Conservation (phyloP, 257 asterid species). For the Ballota nigra region DNA sequence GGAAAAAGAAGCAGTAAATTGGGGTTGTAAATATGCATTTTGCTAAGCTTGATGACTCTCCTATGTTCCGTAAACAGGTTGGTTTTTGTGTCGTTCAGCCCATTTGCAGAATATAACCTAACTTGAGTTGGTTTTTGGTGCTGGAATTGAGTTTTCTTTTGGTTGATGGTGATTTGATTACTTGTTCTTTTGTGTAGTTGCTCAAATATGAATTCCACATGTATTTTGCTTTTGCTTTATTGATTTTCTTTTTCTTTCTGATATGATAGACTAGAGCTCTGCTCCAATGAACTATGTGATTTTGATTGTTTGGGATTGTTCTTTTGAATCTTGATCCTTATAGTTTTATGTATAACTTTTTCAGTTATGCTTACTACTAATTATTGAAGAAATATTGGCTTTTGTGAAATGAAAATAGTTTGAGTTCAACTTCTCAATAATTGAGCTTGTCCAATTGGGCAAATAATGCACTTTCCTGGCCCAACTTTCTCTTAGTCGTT, state of each 20-base stretch:
- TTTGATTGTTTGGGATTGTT: conserved; percentile 14
- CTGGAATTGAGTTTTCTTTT: background rate
- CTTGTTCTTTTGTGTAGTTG: background rate
- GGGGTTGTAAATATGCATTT: conserved; percentile 70
- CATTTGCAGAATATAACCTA: background rate
- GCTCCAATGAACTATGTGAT: background rate
- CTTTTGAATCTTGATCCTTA: conserved; percentile 1
- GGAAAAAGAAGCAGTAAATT: conserved; percentile 21
- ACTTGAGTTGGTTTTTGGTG: conserved; percentile 14
- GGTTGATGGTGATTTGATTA: conserved; percentile 11
- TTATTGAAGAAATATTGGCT: conserved; percentile 13
- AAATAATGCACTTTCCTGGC: background rate
- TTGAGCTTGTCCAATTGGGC: conserved; percentile 20
- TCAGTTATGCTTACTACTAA: conserved; percentile 11
- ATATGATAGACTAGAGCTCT: background rate
- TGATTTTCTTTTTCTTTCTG: conserved; percentile 16
- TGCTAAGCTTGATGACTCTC: conserved; percentile 99
- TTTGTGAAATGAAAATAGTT: conserved; percentile 10
- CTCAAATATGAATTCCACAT: background rate
- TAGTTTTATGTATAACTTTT: background rate
- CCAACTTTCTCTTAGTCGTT: background rate
- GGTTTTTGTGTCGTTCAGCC: background rate
- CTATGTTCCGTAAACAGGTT: conserved; percentile 99
- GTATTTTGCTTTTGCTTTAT: conserved; percentile 15
- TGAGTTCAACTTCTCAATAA: conserved; percentile 8